phyloP scores from a whole-genome alignment of 1,139 yeast species.

The Geotrichum klebahnii region DNA sequence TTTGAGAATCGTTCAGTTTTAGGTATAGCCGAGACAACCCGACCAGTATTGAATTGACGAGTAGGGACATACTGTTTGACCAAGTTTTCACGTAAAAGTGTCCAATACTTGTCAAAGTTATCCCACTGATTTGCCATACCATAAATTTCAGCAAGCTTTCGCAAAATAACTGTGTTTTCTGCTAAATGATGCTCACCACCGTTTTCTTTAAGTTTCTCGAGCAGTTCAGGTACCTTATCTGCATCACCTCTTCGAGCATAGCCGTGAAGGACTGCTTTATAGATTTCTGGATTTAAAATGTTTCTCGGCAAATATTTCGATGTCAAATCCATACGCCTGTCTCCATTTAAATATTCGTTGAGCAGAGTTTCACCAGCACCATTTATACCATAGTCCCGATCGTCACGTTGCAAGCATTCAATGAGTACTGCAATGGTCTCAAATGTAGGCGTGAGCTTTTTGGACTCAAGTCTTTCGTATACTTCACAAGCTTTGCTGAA shows the following conservation, averaged over 20 bases:
- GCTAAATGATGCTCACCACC: constrained; percentile 7
- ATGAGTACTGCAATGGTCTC: constrained; percentile 25
- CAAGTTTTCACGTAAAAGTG: constrained; percentile 5
- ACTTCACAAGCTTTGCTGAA: constrained; percentile 23
- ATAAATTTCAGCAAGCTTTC: constrained; percentile 13
- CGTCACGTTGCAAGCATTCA: constrained; percentile 15
- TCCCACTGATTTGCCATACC: constrained; percentile 20
- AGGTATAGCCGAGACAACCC: constrained; percentile 7
- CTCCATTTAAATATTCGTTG: constrained; percentile 23
- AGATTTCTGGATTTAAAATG: constrained; percentile 28
- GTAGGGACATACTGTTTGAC: constrained; percentile 15
- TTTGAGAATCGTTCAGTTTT: constrained; percentile 4
- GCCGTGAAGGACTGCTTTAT: constrained; percentile 19
- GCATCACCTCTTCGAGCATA: constrained; percentile 9
- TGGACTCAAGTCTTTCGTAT: constrained; percentile 25
- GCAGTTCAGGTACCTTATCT: neutral
- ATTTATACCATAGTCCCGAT: constrained; percentile 7
- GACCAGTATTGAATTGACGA: neutral
- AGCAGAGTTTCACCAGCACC: constrained; percentile 20
- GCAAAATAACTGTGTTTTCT: constrained; percentile 8
- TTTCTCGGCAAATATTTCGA: constrained; percentile 30
- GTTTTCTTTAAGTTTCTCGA: constrained; percentile 6
- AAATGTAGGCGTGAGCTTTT: constrained; percentile 29
- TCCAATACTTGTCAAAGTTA: constrained; percentile 16
- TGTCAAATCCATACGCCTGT: constrained; percentile 28